phyloP scores from a whole-genome alignment of 768 basidiomycete genomes.

The Macrolepiota fuliginosa region DNA sequence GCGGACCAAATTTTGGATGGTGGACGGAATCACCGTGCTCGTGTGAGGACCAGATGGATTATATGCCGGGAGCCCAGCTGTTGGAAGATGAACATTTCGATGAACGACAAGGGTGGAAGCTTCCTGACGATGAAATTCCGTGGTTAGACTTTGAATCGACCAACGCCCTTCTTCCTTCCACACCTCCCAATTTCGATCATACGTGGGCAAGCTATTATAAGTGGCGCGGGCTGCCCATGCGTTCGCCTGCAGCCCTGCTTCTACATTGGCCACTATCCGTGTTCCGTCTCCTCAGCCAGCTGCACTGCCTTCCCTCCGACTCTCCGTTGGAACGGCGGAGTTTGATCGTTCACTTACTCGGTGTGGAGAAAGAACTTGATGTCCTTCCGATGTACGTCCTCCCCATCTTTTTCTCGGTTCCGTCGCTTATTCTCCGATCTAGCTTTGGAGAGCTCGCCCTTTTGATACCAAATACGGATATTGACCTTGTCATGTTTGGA shows the following conservation, averaged over 20 bases:
- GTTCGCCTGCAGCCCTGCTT: conserved; percentile 41
- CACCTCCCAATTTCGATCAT: conserved; percentile 21
- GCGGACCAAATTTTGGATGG: conserved; percentile 33
- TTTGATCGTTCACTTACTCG: conserved; percentile 34
- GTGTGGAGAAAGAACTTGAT: conserved; percentile 35
- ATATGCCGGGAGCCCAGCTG: conserved; percentile 31
- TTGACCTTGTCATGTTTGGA: conserved; percentile 41
- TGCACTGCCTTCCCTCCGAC: conserved; percentile 27
- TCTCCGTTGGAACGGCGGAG: conserved; percentile 23
- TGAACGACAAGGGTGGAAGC: conserved; percentile 34
- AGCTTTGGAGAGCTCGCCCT: conserved; percentile 46
- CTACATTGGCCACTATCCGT: conserved; percentile 42
- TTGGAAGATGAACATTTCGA: conserved; percentile 26
- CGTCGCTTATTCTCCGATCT: not conserved
- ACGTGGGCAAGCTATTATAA: conserved; percentile 45
- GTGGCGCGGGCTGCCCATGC: conserved; percentile 42
- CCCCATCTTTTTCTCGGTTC: not conserved
- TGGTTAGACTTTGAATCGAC: conserved; percentile 29
- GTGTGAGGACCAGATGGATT: not conserved
- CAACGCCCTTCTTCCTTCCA: conserved; percentile 20
- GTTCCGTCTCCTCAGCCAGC: conserved; percentile 33
- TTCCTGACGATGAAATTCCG: conserved; percentile 28
- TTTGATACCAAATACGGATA: conserved; percentile 41
- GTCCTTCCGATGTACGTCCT: conserved; percentile 5
- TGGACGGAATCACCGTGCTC: conserved; percentile 31